Conservation (phyloP, 2,329 filamentous ascomycete genomes). For the Apiospora hydei region DNA sequence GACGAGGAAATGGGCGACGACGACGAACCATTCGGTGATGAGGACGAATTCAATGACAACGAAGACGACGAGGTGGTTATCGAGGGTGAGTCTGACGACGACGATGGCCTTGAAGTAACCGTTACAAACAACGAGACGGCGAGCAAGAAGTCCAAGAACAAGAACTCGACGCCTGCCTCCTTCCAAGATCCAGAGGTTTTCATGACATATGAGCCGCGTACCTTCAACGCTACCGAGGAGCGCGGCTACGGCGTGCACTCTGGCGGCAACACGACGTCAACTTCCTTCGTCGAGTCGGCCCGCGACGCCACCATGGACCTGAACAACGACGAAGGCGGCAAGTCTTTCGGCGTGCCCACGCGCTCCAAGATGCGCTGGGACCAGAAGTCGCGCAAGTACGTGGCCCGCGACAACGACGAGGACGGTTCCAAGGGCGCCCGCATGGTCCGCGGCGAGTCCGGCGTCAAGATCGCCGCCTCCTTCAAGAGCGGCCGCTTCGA, state of each 20-base stretch:
- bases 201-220: constrained; percentile 93
- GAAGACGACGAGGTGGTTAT: constrained; percentile 47
- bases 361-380: constrained; percentile 90
- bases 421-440: constrained; percentile 79
- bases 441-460: constrained; percentile 87
- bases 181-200: constrained; percentile 90
- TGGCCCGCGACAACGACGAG: constrained; percentile 88
- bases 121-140: constrained; percentile 66
- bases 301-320: constrained; percentile 91
- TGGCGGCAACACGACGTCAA: constrained; percentile 62
- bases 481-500: constrained; percentile 96
- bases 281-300: constrained; percentile 81
- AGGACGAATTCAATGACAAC: constrained; percentile 40
- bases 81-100: constrained; percentile 52
- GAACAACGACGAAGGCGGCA: constrained; percentile 82
- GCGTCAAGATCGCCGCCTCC: constrained; percentile 92
- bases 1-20: constrained; percentile 2
- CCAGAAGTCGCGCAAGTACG: constrained; percentile 95
- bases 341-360: constrained; percentile 79
- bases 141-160: constrained; percentile 54
- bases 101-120: constrained; percentile 75
- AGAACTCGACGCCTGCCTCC: constrained; percentile 47
- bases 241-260: constrained; percentile 93
- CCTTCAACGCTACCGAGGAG: constrained; percentile 83
- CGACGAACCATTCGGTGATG: constrained; percentile 24